Evolutionary conservation across 1,284 basidiomycete species (phyloP).

Genomic region (Laetiporus sulphureus): DNA sequence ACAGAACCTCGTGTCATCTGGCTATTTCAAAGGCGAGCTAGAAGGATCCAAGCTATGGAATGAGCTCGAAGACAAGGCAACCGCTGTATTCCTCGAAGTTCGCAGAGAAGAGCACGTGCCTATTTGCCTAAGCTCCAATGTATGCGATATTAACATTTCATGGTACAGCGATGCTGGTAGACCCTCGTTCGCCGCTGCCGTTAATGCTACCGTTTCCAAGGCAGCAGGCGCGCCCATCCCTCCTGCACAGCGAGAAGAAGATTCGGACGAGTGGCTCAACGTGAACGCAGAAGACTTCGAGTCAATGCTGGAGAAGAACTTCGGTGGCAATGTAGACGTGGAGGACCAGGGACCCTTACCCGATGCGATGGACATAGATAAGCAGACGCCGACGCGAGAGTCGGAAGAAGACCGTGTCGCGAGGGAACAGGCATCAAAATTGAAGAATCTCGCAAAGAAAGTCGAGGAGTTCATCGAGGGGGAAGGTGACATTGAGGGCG

Average conservation of each 20-base stretch:
- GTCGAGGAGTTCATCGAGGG: conserved; percentile 86
- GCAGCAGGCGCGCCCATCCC: conserved; percentile 18
- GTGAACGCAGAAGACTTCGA: conserved; percentile 63
- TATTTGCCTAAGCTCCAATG: conserved; percentile 1
- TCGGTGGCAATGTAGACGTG: conserved; percentile 21
- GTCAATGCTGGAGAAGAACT: conserved; percentile 43
- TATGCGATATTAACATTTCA: neutral
- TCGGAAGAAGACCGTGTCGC: conserved; percentile 40
- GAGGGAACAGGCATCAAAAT: conserved; percentile 58
- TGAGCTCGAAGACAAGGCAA: conserved; percentile 64
- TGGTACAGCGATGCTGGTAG: conserved; percentile 47
- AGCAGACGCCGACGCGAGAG: conserved; percentile 22
- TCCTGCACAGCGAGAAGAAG: conserved; percentile 36
- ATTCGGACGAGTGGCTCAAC: conserved; percentile 69
- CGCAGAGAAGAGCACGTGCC: conserved; percentile 58
- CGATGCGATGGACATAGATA: conserved; percentile 43
- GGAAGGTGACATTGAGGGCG: conserved; percentile 82
- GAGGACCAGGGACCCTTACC: conserved; percentile 7
- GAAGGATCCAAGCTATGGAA: conserved; percentile 77
- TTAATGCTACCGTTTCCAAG: conserved; percentile 55
- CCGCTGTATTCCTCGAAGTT: conserved; percentile 55
- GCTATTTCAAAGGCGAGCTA: conserved; percentile 73
- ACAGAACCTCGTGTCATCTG: conserved; percentile 49
- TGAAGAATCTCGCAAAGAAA: conserved; percentile 75
- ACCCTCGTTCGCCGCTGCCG: conserved; percentile 67